These are phyloP conservation scores for Fraxinus excelsior DNA, from an alignment of 257 asterid genomes.

Conservation along the genomic window DNA sequence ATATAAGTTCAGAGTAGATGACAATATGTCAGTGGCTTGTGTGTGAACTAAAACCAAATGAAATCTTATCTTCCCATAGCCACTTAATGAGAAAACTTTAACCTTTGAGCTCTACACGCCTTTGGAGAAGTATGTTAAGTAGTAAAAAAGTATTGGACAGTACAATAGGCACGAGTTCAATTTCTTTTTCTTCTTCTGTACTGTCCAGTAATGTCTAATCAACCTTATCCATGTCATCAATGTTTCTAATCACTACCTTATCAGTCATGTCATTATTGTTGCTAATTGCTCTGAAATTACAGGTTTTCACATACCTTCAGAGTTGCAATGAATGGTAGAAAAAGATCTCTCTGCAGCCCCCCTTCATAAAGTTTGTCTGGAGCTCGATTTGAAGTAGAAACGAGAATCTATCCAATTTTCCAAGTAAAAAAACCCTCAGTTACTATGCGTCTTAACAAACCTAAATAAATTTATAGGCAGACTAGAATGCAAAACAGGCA, in stretches of 20 bases:
- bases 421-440: conserved; percentile 11
- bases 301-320: conserved; percentile 53
- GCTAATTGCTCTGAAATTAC: not conserved
- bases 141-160: too few relatives aligned
- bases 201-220: not conserved
- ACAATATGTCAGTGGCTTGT: not conserved
- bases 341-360: conserved; percentile 89
- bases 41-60: not conserved
- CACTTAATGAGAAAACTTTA: not conserved
- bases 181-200: not conserved
- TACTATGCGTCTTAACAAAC: conserved; percentile 9
- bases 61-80: not conserved
- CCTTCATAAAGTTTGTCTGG: conserved; percentile 95
- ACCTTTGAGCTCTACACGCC: not conserved
- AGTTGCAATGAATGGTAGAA: conserved; percentile 84
- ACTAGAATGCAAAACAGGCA: not conserved
- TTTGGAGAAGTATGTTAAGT: too few relatives aligned
- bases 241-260: too few relatives aligned
- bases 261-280: not conserved
- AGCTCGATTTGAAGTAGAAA: conserved; percentile 92
- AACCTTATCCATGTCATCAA: not conserved
- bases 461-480: not conserved
- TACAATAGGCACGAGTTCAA: not conserved
- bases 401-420: conserved; percentile 60
- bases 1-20: not conserved